Evolutionary conservation across 768 basidiomycete genomes (phyloP).

Genomic region (Dictyophora rubrovolvata): DNA sequence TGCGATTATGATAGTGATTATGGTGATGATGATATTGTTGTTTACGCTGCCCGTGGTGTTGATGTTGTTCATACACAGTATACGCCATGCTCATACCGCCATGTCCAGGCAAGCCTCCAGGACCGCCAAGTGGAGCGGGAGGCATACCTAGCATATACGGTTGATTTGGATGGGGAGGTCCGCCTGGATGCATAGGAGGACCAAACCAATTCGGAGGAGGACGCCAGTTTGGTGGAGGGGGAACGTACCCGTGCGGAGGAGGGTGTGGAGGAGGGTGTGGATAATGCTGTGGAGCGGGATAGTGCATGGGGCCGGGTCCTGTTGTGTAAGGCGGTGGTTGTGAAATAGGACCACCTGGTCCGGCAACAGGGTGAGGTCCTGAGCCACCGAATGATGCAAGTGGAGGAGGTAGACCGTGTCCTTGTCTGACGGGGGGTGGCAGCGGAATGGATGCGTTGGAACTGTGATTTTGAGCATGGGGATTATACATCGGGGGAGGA

Average conservation of each 20-base stretch:
- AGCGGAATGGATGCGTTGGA: conserved; percentile 9
- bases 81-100: background rate
- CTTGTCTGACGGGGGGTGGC: background rate
- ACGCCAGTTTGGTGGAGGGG: background rate
- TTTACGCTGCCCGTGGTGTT: background rate
- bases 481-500: background rate
- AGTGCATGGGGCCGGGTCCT: background rate
- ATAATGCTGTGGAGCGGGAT: background rate
- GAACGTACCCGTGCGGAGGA: background rate
- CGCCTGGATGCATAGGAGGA: background rate
- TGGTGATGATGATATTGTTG: background rate
- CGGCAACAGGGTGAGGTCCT: background rate
- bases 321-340: background rate
- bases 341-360: background rate
- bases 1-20: background rate
- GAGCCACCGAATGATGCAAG: background rate
- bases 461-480: background rate
- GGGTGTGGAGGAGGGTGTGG: background rate
- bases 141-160: background rate
- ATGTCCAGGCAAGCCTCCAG: background rate
- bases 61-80: background rate
- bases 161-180: background rate
- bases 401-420: background rate
- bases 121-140: too few species aligned
- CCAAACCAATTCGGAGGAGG: background rate